phyloP scores from a whole-genome alignment of 768 basidiomycete species.

The Collybiopsis luxurians region DNA sequence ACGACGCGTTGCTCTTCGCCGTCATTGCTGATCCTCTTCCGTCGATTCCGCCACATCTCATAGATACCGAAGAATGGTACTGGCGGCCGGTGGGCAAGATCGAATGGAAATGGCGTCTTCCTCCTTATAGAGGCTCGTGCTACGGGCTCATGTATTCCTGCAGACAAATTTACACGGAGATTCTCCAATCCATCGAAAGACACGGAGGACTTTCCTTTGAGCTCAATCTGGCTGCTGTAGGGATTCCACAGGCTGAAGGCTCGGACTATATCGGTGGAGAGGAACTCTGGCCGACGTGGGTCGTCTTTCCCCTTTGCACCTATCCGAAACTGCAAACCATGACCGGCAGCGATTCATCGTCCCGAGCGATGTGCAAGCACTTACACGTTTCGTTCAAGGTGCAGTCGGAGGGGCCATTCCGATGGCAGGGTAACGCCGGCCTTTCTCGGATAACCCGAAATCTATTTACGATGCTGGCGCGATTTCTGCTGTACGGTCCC shows the following conservation, averaged over 20 bases:
- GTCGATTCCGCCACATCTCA: not conserved
- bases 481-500: not conserved
- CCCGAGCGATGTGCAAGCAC: not conserved
- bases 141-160: not conserved
- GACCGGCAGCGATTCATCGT: not conserved
- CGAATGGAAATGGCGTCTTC: not conserved
- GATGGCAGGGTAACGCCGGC: not conserved
- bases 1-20: not conserved
- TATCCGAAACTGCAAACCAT: not conserved
- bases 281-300: not conserved
- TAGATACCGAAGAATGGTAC: not conserved
- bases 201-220: not conserved
- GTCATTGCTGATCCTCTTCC: not conserved
- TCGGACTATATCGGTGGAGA: not conserved
- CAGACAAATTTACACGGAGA: not conserved
- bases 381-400: not conserved
- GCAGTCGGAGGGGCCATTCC: not conserved
- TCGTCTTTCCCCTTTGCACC: not conserved
- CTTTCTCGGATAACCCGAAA: not conserved
- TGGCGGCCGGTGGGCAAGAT: no score
- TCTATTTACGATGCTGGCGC: constrained; percentile 1
- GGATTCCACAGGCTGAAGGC: not conserved
- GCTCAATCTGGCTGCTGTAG: not conserved
- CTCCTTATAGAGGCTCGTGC: not conserved
- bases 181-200: not conserved